Conservation (phyloP, 179 eudicot genomes). For the Gypsophila paniculata region DNA sequence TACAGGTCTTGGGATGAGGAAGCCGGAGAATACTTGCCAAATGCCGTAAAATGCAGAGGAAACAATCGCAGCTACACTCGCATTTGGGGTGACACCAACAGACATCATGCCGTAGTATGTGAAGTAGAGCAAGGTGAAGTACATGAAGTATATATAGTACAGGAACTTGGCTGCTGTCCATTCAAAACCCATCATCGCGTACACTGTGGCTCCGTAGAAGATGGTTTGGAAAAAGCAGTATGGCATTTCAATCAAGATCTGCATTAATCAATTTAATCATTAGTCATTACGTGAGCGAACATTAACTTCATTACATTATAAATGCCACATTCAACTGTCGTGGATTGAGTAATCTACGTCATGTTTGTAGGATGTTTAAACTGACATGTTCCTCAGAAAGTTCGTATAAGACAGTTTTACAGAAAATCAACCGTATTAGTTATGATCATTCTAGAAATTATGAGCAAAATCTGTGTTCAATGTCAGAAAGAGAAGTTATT, state of each 20-base stretch:
- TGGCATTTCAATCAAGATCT: constrained; percentile 67
- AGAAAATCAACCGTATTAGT: no score
- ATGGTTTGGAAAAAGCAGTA: constrained; percentile 50
- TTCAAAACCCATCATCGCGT: constrained; percentile 69
- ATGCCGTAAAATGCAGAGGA: constrained; percentile 53
- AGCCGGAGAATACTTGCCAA: constrained; percentile 75
- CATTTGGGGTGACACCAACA: constrained; percentile 61
- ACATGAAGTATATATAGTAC: constrained; percentile 67
- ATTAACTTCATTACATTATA: no score
- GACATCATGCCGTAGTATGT: constrained; percentile 81
- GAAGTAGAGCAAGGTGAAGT: constrained; percentile 67
- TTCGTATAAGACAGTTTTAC: neutral
- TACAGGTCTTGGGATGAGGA: constrained; percentile 63
- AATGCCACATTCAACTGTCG: no score
- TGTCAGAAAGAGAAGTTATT: neutral
- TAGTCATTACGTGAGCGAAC: no score
- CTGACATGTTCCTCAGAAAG: no score
- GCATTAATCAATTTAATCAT: constrained; percentile 15
- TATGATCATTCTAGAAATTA: no score
- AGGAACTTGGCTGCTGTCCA: constrained; percentile 67
- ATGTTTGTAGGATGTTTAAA: no score
- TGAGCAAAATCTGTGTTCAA: neutral
- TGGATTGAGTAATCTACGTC: no score
- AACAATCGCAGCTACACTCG: constrained; percentile 53
- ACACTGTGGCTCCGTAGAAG: constrained; percentile 50